These are phyloP conservation scores for Hamigera avellanea DNA, from an alignment of 495 filamentous ascomycete genomes.

Conservation along the genomic window DNA sequence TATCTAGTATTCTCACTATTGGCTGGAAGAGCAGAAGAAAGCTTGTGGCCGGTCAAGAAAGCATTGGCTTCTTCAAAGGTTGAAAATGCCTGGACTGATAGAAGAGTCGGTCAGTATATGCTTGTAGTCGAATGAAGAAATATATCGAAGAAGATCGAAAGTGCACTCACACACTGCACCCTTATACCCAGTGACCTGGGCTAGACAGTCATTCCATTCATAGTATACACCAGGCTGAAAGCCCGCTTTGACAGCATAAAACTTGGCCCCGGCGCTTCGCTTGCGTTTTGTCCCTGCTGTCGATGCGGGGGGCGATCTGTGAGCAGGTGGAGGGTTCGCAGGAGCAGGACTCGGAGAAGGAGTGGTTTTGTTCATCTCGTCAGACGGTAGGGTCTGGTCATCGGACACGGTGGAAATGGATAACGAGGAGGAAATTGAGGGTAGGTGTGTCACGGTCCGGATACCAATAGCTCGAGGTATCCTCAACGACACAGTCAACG, in stretches of 20 bases:
- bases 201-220: conserved; percentile 69
- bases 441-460: not conserved
- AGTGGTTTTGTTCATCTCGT: conserved; percentile 23
- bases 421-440: not conserved
- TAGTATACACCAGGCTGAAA: conserved; percentile 77
- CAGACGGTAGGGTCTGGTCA: not conserved
- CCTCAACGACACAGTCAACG: conserved; percentile 4
- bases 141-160: not conserved
- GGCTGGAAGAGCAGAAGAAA: conserved; percentile 13
- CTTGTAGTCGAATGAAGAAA: not conserved
- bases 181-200: conserved; percentile 75
- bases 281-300: conserved; percentile 55
- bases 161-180: conserved; percentile 61
- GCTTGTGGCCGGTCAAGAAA: conserved; percentile 54
- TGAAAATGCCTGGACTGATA: conserved; percentile 73
- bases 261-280: conserved; percentile 50
- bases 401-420: not conserved
- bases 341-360: conserved; percentile 29
- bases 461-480: conserved; percentile 1
- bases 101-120: conserved; percentile 7
- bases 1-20: conserved; percentile 35
- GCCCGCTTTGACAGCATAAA: conserved; percentile 77
- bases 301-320: conserved; percentile 20
- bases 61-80: conserved; percentile 63
- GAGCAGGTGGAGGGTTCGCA: conserved; percentile 18